phyloP scores from a whole-genome alignment of 768 basidiomycete species.

The Serendipita vermifera region DNA sequence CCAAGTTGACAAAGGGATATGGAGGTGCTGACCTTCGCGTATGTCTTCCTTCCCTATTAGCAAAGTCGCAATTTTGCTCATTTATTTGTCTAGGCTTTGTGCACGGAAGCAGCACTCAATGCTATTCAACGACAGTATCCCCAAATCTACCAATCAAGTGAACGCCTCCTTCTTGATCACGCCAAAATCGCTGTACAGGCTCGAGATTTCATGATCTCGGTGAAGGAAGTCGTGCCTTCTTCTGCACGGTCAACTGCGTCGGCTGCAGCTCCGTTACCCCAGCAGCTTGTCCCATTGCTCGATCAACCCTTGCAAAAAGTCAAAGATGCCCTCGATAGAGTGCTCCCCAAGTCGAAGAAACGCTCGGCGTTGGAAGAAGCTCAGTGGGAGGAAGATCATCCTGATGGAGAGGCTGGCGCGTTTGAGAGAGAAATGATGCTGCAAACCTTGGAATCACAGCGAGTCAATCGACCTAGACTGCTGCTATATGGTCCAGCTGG shows the following conservation, averaged over 20 bases:
- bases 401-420: slow-evolving; percentile 58
- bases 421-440: slow-evolving; percentile 79
- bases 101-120: slow-evolving; percentile 93
- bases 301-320: slow-evolving; percentile 53
- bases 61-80: slow-evolving; percentile 8
- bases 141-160: slow-evolving; percentile 88
- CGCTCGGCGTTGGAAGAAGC: slow-evolving; percentile 86
- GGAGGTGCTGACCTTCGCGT: slow-evolving; percentile 95
- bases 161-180: slow-evolving; percentile 71
- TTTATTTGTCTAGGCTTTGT: slow-evolving; percentile 54
- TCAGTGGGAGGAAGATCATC: slow-evolving; percentile 65
- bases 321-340: slow-evolving; percentile 55
- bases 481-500: slow-evolving; percentile 68
- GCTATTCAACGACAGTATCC: slow-evolving; percentile 94
- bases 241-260: slow-evolving; percentile 86
- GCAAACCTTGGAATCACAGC: slow-evolving; percentile 82
- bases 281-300: slow-evolving; percentile 72
- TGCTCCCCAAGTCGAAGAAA: slow-evolving; percentile 70
- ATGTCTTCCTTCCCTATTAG: slow-evolving; percentile 21
- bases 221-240: slow-evolving; percentile 94
- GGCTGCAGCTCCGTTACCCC: slow-evolving; percentile 69
- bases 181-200: slow-evolving; percentile 73
- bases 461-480: slow-evolving; percentile 81
- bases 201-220: slow-evolving; percentile 92
- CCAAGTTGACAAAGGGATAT: slow-evolving; percentile 89